These are phyloP conservation scores for Mycena floridula DNA, from an alignment of 768 basidiomycete genomes.

Conservation along the genomic window DNA sequence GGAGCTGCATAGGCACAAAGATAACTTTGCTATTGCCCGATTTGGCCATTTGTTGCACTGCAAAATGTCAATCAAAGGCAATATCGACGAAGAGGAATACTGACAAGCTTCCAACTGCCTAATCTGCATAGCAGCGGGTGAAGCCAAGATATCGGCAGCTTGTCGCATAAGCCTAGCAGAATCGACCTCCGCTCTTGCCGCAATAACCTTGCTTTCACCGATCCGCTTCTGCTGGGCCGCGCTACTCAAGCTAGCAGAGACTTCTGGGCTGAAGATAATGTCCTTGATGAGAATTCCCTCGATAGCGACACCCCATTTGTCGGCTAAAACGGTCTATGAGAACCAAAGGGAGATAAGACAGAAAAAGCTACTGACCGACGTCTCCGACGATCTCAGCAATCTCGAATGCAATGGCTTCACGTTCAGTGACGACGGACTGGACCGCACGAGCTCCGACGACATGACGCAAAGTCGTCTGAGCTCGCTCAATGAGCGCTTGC, in stretches of 20 bases:
- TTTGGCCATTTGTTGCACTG: conserved; percentile 90
- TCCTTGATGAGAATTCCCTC: conserved; percentile 95
- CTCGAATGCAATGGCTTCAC: conserved; percentile 93
- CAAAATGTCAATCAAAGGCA: not conserved
- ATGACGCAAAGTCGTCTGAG: conserved; percentile 94
- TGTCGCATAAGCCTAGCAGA: conserved; percentile 93
- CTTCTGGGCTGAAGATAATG: conserved; percentile 87
- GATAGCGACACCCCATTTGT: conserved; percentile 96
- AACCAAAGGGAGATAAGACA: too few species aligned
- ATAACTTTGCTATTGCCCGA: conserved; percentile 85
- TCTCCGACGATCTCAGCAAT: conserved; percentile 95
- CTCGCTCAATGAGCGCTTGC: conserved; percentile 76
- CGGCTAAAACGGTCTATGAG: too few species aligned
- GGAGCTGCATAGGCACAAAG: conserved; percentile 90
- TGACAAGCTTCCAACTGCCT: conserved; percentile 84
- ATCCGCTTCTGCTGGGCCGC: conserved; percentile 97
- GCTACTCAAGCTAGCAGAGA: conserved; percentile 86
- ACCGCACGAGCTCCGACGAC: conserved; percentile 93
- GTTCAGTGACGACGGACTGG: conserved; percentile 95
- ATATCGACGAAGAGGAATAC: conserved; percentile 15
- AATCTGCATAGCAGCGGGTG: conserved; percentile 97
- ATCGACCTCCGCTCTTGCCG: conserved; percentile 93
- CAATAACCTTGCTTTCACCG: conserved; percentile 95
- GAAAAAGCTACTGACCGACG: too few species aligned
- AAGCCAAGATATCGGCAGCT: conserved; percentile 91